These are phyloP conservation scores for Linnemannia exigua DNA, from an alignment of 192 early-diverging fungal genomes.

Conservation along the genomic window DNA sequence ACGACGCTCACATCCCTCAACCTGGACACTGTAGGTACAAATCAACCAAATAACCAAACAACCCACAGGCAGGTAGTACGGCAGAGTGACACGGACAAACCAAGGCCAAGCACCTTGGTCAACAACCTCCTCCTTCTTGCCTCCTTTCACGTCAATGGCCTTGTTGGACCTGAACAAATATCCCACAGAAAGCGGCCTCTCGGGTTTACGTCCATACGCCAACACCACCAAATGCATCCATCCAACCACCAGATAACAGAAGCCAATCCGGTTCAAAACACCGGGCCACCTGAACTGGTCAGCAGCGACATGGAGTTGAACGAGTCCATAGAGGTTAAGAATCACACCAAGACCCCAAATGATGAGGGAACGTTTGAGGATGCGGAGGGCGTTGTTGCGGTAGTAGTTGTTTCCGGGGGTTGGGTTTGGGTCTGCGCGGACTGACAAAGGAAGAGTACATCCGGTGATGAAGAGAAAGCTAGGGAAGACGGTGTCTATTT, in stretches of 20 bases:
- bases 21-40: conserved; percentile 43
- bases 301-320: conserved; percentile 24
- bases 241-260: conserved; percentile 61
- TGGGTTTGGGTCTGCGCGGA: conserved; percentile 28
- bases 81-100: conserved; percentile 40
- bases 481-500: conserved; percentile 69
- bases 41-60: conserved; percentile 48
- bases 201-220: conserved; percentile 28
- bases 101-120: conserved; percentile 33
- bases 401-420: conserved; percentile 1
- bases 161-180: conserved; percentile 11
- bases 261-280: conserved; percentile 65
- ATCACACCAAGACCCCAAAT: conserved; percentile 59
- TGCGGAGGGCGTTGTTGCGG: conserved; percentile 17
- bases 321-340: conserved; percentile 54
- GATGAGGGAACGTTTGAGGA: conserved; percentile 52
- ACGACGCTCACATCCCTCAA: conserved; percentile 26
- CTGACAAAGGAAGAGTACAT: conserved; percentile 48
- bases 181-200: conserved; percentile 18
- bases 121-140: not conserved
- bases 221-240: conserved; percentile 45
- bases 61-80: conserved; percentile 24
- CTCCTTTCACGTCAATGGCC: not conserved
- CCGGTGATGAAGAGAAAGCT: conserved; percentile 69
- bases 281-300: conserved; percentile 56